Percentiles rank a stretch among this genome's conserved stretches.
Evolutionary conservation across 768 basidiomycete species (phyloP).

Genomic region (Collybia sp.): DNA sequence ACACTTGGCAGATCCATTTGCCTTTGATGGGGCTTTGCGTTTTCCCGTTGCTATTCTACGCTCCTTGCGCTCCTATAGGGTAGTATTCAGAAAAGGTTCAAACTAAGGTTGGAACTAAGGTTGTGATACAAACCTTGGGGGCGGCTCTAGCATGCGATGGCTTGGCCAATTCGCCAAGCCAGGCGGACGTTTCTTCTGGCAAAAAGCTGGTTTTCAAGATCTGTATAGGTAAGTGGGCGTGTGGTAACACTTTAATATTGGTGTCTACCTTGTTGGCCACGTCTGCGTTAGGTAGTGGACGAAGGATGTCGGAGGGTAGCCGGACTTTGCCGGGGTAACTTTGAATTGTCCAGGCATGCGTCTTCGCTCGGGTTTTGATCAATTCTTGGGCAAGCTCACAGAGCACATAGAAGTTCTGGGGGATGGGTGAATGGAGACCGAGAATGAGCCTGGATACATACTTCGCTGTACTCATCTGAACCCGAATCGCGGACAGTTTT

Average conservation of each 20-base stretch:
- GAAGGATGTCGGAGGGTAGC: slow-evolving; percentile 80
- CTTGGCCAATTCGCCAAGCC: slow-evolving; percentile 49
- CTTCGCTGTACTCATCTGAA: slow-evolving; percentile 66
- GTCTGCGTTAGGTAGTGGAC: slow-evolving; percentile 61
- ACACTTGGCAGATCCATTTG: slow-evolving; percentile 48
- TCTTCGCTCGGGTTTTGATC: slow-evolving; percentile 64
- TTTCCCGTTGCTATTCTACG: slow-evolving; percentile 44
- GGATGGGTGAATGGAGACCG: slow-evolving; percentile 2
- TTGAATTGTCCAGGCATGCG: slow-evolving; percentile 69
- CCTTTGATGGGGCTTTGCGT: slow-evolving; percentile 44
- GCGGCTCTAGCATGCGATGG: slow-evolving; percentile 29
- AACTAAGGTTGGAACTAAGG: background rate
- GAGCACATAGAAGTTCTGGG: slow-evolving; percentile 80
- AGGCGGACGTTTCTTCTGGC: slow-evolving; percentile 49
- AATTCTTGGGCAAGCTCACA: slow-evolving; percentile 89
- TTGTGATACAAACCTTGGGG: slow-evolving; percentile 7
- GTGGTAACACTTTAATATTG: background rate
- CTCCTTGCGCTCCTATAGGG: slow-evolving; percentile 47
- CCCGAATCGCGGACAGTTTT: slow-evolving; percentile 86
- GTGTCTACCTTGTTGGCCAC: slow-evolving; percentile 53
- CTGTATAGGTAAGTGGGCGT: slow-evolving; percentile 26
- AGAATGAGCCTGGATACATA: slow-evolving; percentile 18
- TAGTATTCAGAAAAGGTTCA: slow-evolving; percentile 3
- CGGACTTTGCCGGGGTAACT: slow-evolving; percentile 79
- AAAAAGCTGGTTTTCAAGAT: slow-evolving; percentile 66